Evolutionary conservation across 257 asterid species (phyloP).

Genomic region (Solanum medicagineum): DNA sequence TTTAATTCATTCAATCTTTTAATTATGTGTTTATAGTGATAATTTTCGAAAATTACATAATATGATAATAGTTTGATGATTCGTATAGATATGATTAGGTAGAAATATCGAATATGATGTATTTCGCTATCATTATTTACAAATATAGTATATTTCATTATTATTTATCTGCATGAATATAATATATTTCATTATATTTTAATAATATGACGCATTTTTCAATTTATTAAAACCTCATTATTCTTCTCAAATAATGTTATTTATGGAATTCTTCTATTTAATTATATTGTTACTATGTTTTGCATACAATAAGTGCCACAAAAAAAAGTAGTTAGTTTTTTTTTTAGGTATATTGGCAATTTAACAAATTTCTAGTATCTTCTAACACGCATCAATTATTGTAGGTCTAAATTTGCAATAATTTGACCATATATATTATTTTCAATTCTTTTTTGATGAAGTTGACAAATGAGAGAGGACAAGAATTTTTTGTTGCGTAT

Average conservation of each 20-base stretch:
- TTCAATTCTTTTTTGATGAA: not conserved
- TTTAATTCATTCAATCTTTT: not conserved
- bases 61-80: not conserved
- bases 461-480: not conserved
- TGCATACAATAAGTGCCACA: not conserved
- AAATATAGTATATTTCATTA: not conserved
- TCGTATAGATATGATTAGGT: too few relatives aligned
- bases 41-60: not conserved
- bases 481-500: not conserved
- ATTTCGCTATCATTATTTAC: not conserved
- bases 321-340: not conserved
- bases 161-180: not conserved
- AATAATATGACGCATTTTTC: fast-evolving
- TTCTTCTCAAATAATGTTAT: not conserved
- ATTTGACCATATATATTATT: not conserved
- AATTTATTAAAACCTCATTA: not conserved
- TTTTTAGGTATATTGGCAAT: not conserved
- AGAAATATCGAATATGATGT: fast-evolving
- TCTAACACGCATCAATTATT: not conserved
- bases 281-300: not conserved
- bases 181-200: not conserved
- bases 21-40: not conserved
- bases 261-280: not conserved
- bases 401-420: not conserved
- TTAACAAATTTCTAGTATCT: not conserved